phyloP scores from a whole-genome alignment of 768 basidiomycete genomes.

The Chalciporus piperatus region DNA sequence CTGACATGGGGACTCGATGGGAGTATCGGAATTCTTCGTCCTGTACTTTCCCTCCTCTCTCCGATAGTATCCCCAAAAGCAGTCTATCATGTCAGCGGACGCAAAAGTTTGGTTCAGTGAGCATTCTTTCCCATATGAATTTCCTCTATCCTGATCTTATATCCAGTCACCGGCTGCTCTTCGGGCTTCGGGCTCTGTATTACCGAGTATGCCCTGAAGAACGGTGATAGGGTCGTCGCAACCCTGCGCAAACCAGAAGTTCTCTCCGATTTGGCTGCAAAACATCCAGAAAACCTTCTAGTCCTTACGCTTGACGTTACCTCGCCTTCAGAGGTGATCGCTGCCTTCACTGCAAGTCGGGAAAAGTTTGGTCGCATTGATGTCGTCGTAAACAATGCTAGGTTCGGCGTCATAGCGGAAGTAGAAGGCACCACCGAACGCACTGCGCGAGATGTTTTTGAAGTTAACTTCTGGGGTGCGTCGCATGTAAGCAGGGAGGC shows the following conservation, averaged over 20 bases:
- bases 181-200: constrained; percentile 39
- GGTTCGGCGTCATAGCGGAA: constrained; percentile 19
- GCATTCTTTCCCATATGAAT: neutral
- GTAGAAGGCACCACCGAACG: constrained; percentile 31
- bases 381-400: constrained; percentile 31
- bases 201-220: no score
- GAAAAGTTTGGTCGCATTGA: constrained; percentile 29
- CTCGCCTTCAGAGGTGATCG: constrained; percentile 25
- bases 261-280: no score
- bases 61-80: no score
- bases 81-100: neutral
- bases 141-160: neutral
- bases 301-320: constrained; percentile 42
- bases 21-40: no score
- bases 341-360: constrained; percentile 33
- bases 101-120: constrained; percentile 24
- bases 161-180: constrained; percentile 39
- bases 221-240: no score
- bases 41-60: no score
- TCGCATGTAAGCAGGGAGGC: no score
- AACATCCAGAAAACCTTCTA: no score
- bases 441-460: constrained; percentile 36
- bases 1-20: no score
- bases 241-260: no score
- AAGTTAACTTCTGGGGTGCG: no score